Base-by-base conservation (phyloP, 2,329 filamentous ascomycete genomes). In the Sporothrix humicola region DNA sequence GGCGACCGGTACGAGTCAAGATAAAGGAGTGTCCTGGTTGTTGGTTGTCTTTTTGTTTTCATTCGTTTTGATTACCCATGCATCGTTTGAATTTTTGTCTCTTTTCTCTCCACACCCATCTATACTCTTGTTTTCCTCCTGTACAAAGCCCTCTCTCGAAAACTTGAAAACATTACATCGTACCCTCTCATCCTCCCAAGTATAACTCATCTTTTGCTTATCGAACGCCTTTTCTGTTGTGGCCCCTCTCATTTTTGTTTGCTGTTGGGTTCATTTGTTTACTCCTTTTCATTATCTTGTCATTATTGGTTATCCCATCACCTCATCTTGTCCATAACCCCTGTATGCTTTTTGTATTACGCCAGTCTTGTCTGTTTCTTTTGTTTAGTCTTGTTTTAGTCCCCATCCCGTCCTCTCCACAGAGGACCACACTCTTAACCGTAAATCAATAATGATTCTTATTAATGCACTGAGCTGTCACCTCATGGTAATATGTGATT, bases 1-100 rank as follows among this genome's bases (percentile, higher is more conserved):
- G 93, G 93, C 65, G 13, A n/a, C 54, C 92, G 91, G 82, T 97
- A 96, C 81, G 89, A 93, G 78, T 88, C 89, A 37, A 85, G 80
- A 73, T 83, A 71, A 70, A 23, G 15, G 6, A 50, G 58, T 8
- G 6, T 46, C 5, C 15, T 9, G 10, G 37, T 56, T 63, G 59
- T 6, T n/a, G 37, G 17, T n/a, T 23, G 6, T n/a, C 2, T 46
- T 46, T 61, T 20, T 52, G 12, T 26, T 7, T 12, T 20, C 31
- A 15, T 17, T 8, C 26, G 20, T 56, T 12, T 26, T 56, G n/a
- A 26, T 56, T 44, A 12, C 59, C 17, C 59, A 12, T 13, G 68
- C 59, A 63, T 65, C 23, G 17, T 50, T n/a, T 65, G 46, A 20
- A 5, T 46, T 20, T 65, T 31, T 13, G 8, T 2, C 17, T 31